Conservation (phyloP, 1,139 yeast species). For the Geotrichum candidum region DNA sequence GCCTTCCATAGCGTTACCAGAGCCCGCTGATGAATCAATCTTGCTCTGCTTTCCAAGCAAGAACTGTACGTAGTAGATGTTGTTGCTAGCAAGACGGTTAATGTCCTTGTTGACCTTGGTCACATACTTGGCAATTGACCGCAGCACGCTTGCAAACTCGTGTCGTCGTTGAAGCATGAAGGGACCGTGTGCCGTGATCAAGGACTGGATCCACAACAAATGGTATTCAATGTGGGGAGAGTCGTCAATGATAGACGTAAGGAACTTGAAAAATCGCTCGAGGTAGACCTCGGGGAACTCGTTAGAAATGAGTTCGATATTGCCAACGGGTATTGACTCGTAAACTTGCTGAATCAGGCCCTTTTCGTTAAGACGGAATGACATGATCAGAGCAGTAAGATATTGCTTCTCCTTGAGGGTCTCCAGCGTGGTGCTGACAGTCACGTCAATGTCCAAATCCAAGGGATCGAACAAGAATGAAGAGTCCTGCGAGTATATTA, state of each 20-base stretch:
- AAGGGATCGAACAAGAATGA: conserved; percentile 83
- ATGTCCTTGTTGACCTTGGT: conserved; percentile 72
- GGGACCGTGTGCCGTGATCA: conserved; percentile 70
- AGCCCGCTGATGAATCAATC: conserved; percentile 5
- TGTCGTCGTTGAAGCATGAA: conserved; percentile 60
- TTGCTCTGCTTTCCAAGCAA: conserved; percentile 25
- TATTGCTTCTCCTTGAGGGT: conserved; percentile 64
- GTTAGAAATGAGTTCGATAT: conserved; percentile 57
- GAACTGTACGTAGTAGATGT: conserved; percentile 48
- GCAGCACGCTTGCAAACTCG: conserved; percentile 59
- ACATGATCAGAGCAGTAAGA: conserved; percentile 80
- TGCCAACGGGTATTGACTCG: conserved; percentile 70
- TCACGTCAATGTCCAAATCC: conserved; percentile 87
- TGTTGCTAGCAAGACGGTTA: conserved; percentile 49
- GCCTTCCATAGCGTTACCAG: conserved; percentile 11
- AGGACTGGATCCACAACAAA: conserved; percentile 67
- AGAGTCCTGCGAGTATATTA: conserved; percentile 75
- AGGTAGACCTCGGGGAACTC: conserved; percentile 76
- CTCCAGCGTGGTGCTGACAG: conserved; percentile 69
- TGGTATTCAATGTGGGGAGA: conserved; percentile 83
- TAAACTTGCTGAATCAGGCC: conserved; percentile 67
- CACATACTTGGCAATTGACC: conserved; percentile 70
- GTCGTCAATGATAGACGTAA: conserved; percentile 66
- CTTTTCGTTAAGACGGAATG: conserved; percentile 83
- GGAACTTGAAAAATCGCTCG: conserved; percentile 57